Base-by-base conservation (phyloP, 805 yeast genomes). In the Starmera dryadoides region DNA sequence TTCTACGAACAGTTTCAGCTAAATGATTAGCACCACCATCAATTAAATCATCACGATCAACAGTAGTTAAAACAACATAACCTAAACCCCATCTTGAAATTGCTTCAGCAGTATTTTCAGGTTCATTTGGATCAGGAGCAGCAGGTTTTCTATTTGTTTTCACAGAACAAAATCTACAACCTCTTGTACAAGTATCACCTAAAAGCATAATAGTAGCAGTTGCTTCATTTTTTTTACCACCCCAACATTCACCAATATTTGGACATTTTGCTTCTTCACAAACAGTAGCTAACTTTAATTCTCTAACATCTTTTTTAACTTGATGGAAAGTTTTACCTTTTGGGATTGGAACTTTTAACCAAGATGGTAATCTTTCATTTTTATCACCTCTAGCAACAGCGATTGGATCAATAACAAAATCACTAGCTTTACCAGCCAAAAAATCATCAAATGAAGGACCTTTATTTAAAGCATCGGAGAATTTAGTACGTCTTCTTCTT, bases 221-320 rank as follows among this genome's bases (percentile, higher is more conserved):
- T 4, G 98, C 97, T 46, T 87, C 91, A 6, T 91, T 77, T 59
- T 89, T 82, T 20, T 68, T 60, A 23, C 98, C 98, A 40, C 98
- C 98, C 99, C 99, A 93, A 63, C 99, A 93, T 60, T 93, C 99
- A 38, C 98, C 96, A 45, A 93, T 93, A 60, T 93, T 93, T n/a
- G 99, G 99, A 64, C 99, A 93, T 56, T 93, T 82, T 4, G 98
- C 98, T 56, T 93, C 98, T 62, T 93, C 98, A 64, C 99, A 93
- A 23, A 93, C 99, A 0, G 99, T 93, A 29, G 96, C 83, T 37
- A 93, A 68, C 47, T 87, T 86, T 43, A 93, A 68, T 42, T 95
- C 97, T 44, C 87, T 73, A 26, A 93, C 81, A 56, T 93, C 99
- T 35, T 77, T 74, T 56, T 91, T 88, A 49, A 93, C 69, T 49